Conservation (phyloP, 148 eudicot species). For the Fagopyrum homotropicum region DNA sequence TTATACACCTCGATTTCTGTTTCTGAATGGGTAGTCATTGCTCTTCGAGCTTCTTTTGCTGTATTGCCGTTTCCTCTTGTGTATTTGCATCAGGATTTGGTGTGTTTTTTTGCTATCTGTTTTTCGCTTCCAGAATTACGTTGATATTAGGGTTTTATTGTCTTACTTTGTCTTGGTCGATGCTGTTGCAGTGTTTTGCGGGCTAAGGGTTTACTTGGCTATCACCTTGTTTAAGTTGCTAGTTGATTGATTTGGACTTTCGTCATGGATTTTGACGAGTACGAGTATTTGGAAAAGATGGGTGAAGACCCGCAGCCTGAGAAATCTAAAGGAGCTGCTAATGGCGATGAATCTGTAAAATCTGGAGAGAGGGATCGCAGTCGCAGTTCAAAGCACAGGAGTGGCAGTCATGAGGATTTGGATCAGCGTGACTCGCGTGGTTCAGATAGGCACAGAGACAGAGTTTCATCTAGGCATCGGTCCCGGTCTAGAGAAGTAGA, state of each 20-base stretch:
- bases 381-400: conserved; percentile 49
- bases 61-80: neutral
- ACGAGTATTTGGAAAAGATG: conserved; percentile 67
- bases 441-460: conserved; percentile 38
- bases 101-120: neutral
- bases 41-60: neutral
- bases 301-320: conserved; percentile 46
- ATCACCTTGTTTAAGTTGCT: neutral
- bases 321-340: conserved; percentile 32
- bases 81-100: neutral
- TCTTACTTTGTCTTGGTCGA: neutral
- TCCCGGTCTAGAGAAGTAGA: conserved; percentile 49
- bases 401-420: conserved; percentile 33
- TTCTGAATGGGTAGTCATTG: neutral
- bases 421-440: conserved; percentile 40
- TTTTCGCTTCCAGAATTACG: neutral
- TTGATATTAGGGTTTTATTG: neutral
- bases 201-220: neutral
- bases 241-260: conserved; percentile 12
- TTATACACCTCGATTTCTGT: neutral
- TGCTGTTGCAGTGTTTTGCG: neutral
- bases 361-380: conserved; percentile 35
- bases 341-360: conserved; percentile 36
- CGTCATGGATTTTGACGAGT: conserved; percentile 76
- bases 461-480: conserved; percentile 38